Conservation (phyloP, 306 rosid species). For the Senna siamea region DNA sequence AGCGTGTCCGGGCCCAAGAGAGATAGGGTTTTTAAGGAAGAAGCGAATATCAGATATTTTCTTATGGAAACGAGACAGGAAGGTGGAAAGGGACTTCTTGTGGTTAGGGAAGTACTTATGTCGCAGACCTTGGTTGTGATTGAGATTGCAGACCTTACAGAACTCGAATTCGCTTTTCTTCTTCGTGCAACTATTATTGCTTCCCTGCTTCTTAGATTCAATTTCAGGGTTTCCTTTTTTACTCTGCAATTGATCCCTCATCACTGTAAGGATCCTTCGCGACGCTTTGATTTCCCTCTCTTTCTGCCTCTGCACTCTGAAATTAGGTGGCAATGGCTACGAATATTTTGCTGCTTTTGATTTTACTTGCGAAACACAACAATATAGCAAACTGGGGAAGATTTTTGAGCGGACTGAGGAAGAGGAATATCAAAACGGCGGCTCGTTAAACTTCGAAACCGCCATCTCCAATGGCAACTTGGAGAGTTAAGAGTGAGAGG, state of each 20-base stretch:
- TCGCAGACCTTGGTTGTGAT: constrained; percentile 76
- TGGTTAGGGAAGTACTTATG: constrained; percentile 92
- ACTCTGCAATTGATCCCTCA: constrained; percentile 40
- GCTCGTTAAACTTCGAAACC: neutral
- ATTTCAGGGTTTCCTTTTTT: constrained; percentile 37
- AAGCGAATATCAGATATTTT: constrained; percentile 67
- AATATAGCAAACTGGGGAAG: too few species aligned
- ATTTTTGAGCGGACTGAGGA: too few species aligned
- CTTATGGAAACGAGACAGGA: constrained; percentile 71
- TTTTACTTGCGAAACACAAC: neutral
- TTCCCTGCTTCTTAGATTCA: neutral
- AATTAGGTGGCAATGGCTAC: neutral
- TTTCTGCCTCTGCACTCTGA: neutral
- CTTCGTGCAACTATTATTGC: constrained; percentile 18
- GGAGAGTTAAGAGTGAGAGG: too few species aligned
- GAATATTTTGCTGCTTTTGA: neutral
- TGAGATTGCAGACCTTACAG: constrained; percentile 78
- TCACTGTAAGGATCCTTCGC: neutral
- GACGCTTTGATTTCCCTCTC: neutral
- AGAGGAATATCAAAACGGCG: neutral
- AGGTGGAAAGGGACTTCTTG: constrained; percentile 67
- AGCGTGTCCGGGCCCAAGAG: constrained; percentile 57
- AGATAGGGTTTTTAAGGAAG: constrained; percentile 63
- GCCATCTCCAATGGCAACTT: too few species aligned
- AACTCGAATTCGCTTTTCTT: constrained; percentile 66